Percentiles rank a stretch among this genome's conserved stretches.
Evolutionary conservation across 805 yeast genomes (phyloP).

Genomic region (Lachancea sp.): DNA sequence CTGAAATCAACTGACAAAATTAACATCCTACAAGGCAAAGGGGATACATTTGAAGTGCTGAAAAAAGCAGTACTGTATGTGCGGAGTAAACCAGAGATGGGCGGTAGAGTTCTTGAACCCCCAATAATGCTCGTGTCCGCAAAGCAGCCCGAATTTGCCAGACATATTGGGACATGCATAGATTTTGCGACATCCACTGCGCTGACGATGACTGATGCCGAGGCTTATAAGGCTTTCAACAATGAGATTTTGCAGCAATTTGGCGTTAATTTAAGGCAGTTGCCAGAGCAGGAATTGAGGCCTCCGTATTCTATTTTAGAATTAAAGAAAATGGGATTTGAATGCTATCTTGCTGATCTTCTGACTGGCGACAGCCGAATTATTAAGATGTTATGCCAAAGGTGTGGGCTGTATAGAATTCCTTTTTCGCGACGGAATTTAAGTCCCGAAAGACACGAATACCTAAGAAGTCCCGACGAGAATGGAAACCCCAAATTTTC

Average conservation of each 20-base stretch:
- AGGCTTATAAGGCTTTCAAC: slow-evolving; percentile 44
- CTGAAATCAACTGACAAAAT: slow-evolving; percentile 47
- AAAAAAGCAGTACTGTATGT: slow-evolving; percentile 30
- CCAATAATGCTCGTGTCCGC: slow-evolving; percentile 62
- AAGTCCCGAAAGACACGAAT: slow-evolving; percentile 35
- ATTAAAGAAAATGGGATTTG: slow-evolving; percentile 57
- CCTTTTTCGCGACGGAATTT: slow-evolving; percentile 57
- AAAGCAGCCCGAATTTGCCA: slow-evolving; percentile 43
- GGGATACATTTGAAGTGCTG: slow-evolving; percentile 29
- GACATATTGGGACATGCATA: slow-evolving; percentile 52
- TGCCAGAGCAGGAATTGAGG: slow-evolving; percentile 17
- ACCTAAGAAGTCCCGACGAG: slow-evolving; percentile 32
- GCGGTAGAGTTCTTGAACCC: slow-evolving; percentile 56
- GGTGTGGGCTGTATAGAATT: slow-evolving; percentile 43
- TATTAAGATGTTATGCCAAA: slow-evolving; percentile 60
- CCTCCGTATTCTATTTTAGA: slow-evolving; percentile 31
- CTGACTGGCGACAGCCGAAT: slow-evolving; percentile 69
- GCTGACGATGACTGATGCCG: slow-evolving; percentile 51
- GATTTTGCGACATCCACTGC: slow-evolving; percentile 51
- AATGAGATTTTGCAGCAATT: slow-evolving; percentile 38
- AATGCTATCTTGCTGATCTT: slow-evolving; percentile 68
- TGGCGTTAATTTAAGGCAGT: slow-evolving; percentile 54
- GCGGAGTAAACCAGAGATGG: slow-evolving; percentile 35
- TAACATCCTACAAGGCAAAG: slow-evolving; percentile 36
- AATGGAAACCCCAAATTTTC: slow-evolving; percentile 43